phyloP scores from a whole-genome alignment of 2,329 filamentous ascomycete species.

The Ceratocystis alfenasii region DNA sequence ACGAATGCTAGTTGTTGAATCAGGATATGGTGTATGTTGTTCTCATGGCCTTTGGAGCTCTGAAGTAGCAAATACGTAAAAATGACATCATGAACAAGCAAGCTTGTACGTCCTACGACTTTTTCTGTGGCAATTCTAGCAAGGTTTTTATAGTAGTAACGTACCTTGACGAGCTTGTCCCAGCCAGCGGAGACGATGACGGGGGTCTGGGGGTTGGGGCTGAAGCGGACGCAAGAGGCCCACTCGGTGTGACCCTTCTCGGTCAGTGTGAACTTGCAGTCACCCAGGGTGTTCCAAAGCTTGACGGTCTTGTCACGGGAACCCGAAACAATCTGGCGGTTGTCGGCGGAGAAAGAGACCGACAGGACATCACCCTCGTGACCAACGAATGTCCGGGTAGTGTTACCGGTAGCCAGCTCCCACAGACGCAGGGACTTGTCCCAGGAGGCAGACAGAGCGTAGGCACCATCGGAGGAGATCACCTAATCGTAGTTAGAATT shows the following conservation, averaged over 20 bases:
- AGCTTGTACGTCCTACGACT: constrained; percentile 10
- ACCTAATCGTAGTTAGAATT: constrained; percentile 44
- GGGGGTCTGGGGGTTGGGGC: constrained; percentile 99
- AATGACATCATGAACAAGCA: constrained; percentile 67
- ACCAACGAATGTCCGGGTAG: constrained; percentile 95
- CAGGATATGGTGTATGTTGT: constrained; percentile 85
- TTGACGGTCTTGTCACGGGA: constrained; percentile 98
- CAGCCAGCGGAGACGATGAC: constrained; percentile 97
- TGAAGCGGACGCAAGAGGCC: constrained; percentile 99
- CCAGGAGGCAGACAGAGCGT: constrained; percentile 97
- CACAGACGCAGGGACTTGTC: constrained; percentile 99
- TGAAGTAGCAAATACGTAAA: constrained; percentile 99
- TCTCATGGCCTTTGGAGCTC: constrained; percentile 92
- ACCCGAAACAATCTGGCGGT: constrained; percentile 98
- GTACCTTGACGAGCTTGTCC: constrained; percentile 99
- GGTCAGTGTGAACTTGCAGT: constrained; percentile 99
- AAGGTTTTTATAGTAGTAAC: constrained; percentile 32
- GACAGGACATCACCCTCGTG: constrained; percentile 99
- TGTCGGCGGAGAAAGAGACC: constrained; percentile 99
- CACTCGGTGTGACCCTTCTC: constrained; percentile 99
- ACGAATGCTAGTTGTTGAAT: constrained; percentile 33
- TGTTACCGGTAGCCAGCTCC: constrained; percentile 95
- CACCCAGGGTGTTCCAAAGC: constrained; percentile 99
- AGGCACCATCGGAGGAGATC: constrained; percentile 98
- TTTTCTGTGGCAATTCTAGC: constrained; percentile 13